These are phyloP conservation scores for Venturia aucupariae DNA, from an alignment of 2,329 filamentous ascomycete genomes.

Conservation along the genomic window DNA sequence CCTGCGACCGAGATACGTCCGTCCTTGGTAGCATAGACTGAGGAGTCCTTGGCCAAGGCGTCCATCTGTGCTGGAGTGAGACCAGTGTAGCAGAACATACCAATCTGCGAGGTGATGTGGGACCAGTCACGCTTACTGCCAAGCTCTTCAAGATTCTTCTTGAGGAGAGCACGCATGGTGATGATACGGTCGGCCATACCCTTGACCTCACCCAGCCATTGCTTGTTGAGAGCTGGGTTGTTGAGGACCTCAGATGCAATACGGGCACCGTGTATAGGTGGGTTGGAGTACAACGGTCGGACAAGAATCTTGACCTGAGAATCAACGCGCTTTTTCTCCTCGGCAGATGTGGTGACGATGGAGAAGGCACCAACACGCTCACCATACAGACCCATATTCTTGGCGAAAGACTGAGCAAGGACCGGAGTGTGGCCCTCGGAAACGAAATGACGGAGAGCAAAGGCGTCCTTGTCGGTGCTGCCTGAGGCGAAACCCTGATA, in stretches of 20 bases:
- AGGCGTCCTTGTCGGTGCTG: constrained; percentile 85
- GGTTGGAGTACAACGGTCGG: constrained; percentile 96
- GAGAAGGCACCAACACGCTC: constrained; percentile 98
- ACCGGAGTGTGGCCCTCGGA: constrained; percentile 81
- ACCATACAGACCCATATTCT: constrained; percentile 99
- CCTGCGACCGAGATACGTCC: constrained; percentile 79
- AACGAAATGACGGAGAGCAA: constrained; percentile 87
- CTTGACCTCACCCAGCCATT: constrained; percentile 97
- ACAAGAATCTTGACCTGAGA: constrained; percentile 98
- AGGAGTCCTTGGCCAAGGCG: constrained; percentile 74
- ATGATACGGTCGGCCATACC: constrained; percentile 99
- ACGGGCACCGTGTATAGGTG: constrained; percentile 89
- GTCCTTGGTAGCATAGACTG: constrained; percentile 93
- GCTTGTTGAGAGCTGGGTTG: constrained; percentile 71
- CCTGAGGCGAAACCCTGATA: constrained; percentile 98
- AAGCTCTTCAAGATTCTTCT: constrained; percentile 88
- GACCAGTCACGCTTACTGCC: constrained; percentile 97
- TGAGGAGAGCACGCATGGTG: constrained; percentile 89
- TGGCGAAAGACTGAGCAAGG: constrained; percentile 90
- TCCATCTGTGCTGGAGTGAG: constrained; percentile 89
- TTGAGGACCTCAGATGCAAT: constrained; percentile 89
- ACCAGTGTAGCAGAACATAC: constrained; percentile 99
- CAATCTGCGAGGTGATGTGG: constrained; percentile 93
- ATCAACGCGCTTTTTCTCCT: constrained; percentile 92
- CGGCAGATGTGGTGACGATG: constrained; percentile 71